Base-by-base conservation (phyloP, 164 flowering plant species). In the Nelumbo lutea region DNA sequence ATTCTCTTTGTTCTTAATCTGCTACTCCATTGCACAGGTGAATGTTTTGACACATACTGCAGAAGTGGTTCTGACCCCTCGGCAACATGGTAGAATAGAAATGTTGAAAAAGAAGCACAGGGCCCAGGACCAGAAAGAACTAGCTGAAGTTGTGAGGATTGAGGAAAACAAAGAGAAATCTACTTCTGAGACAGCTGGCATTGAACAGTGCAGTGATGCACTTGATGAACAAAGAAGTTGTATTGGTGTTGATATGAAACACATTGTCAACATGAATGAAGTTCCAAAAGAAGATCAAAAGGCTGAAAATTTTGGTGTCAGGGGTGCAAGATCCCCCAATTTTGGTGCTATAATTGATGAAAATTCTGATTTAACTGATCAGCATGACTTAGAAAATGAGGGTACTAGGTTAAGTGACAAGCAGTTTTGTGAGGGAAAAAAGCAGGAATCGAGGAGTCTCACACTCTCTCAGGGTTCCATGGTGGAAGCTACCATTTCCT, bases 21-120 rank as follows among this genome's bases (percentile, higher is more conserved):
- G 2, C 51, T 43, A 42, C 13, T 63, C 47, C 68, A 14, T 1
- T 65, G 69, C 60, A 72, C 75, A 90, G 93, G 91, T 89, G 42
- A 90, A 88, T 75, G 78, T 85, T 59, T 74, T 92, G 74, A 88
- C 84, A 5, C 97, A 92, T 76, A 84, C 85, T 65, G 77, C 83
- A n/a, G 83, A 83, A 59, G 79, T 81, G 27, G 46, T 42, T 13
- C 68, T 79, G 14, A 38, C 39, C 1, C 15, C 73, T 38, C 48
- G 56, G 11, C 63, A 75, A 3, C 76, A 74, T 63, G n/a, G 52
- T 2, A 15, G 0, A 0, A 80, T 87, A 60, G 73, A 79, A n/a
- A 39, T 58, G 6, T 42, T 82, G 68, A 85, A 84, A 67, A 9
- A 76, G 63, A 66, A 47, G 66, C 88, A 86, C 55, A 1, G 2